Percentiles rank a stretch among this genome's conserved stretches.
phyloP scores from a whole-genome alignment of 2,329 filamentous ascomycete genomes.

The Dactylellina parvicollis region DNA sequence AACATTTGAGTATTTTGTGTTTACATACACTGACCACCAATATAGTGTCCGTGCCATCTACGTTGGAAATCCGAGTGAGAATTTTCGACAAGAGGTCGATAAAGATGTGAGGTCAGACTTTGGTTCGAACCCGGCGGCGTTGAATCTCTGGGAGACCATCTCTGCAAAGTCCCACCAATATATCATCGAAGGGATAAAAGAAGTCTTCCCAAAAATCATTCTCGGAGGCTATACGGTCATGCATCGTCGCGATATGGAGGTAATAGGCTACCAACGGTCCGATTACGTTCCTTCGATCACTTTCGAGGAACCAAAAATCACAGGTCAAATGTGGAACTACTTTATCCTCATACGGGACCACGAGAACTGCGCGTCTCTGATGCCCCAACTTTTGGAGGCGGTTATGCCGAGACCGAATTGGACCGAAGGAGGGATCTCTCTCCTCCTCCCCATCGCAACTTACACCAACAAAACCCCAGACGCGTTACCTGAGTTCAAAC shows the following conservation, averaged over 20 bases:
- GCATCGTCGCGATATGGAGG: background rate
- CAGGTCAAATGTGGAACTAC: background rate
- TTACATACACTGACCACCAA: background rate
- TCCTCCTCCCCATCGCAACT: background rate
- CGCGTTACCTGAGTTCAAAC: no score
- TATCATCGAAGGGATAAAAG: conserved; percentile 25
- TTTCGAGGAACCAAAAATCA: background rate
- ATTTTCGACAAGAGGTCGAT: conserved; percentile 4
- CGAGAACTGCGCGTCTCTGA: background rate
- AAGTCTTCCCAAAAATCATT: background rate
- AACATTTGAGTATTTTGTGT: no score
- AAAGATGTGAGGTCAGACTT: conserved; percentile 1
- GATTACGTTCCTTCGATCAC: background rate
- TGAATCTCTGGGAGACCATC: background rate
- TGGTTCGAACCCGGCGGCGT: background rate
- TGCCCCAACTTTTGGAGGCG: background rate
- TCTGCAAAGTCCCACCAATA: background rate
- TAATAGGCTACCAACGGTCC: background rate
- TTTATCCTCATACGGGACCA: background rate
- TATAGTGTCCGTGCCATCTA: conserved; percentile 4
- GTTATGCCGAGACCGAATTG: background rate
- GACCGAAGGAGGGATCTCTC: background rate
- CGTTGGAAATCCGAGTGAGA: conserved; percentile 20
- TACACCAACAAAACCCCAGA: background rate
- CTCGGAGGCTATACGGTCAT: background rate